phyloP scores from a whole-genome alignment of 2,329 filamentous ascomycete genomes.

The Alternaria novae-zelandiae region DNA sequence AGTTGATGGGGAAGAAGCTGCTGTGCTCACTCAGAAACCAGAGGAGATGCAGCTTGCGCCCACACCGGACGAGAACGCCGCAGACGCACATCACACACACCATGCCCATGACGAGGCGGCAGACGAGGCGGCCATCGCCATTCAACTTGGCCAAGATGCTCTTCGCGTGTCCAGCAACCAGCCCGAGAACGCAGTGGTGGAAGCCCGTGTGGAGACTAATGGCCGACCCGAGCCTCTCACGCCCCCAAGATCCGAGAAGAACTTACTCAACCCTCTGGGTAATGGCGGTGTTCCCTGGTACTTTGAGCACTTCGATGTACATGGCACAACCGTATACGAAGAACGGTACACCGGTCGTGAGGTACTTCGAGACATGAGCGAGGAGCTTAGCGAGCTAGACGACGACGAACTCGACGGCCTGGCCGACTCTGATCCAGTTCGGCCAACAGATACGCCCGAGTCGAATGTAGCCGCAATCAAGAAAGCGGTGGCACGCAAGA shows the following conservation, averaged over 20 bases:
- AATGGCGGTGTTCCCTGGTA: slow-evolving; percentile 87
- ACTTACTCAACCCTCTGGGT: slow-evolving; percentile 54
- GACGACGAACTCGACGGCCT: slow-evolving; percentile 82
- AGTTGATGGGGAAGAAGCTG: slow-evolving; percentile 18
- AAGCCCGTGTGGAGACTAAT: slow-evolving; percentile 23
- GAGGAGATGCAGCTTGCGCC: slow-evolving; percentile 39
- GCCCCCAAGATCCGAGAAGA: slow-evolving; percentile 65
- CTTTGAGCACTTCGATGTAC: slow-evolving; percentile 77
- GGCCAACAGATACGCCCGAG: slow-evolving; percentile 33
- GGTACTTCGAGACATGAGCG: slow-evolving; percentile 75
- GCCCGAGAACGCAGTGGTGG: slow-evolving; percentile 21
- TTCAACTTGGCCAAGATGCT: slow-evolving; percentile 41
- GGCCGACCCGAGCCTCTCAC: slow-evolving; percentile 61
- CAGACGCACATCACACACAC: slow-evolving; percentile 34
- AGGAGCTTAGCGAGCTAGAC: slow-evolving; percentile 89
- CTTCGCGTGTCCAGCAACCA: slow-evolving; percentile 28
- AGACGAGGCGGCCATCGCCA: slow-evolving; percentile 46
- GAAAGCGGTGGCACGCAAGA: slow-evolving; percentile 38
- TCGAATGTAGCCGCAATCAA: slow-evolving; percentile 32
- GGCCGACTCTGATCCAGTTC: slow-evolving; percentile 42
- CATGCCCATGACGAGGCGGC: slow-evolving; percentile 41
- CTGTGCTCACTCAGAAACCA: slow-evolving; percentile 21
- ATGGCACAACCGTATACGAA: slow-evolving; percentile 77
- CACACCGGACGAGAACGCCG: slow-evolving; percentile 44
- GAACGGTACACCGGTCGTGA: slow-evolving; percentile 77